Base-by-base conservation (phyloP, 2,329 filamentous ascomycete genomes). In the Curvularia sp. region DNA sequence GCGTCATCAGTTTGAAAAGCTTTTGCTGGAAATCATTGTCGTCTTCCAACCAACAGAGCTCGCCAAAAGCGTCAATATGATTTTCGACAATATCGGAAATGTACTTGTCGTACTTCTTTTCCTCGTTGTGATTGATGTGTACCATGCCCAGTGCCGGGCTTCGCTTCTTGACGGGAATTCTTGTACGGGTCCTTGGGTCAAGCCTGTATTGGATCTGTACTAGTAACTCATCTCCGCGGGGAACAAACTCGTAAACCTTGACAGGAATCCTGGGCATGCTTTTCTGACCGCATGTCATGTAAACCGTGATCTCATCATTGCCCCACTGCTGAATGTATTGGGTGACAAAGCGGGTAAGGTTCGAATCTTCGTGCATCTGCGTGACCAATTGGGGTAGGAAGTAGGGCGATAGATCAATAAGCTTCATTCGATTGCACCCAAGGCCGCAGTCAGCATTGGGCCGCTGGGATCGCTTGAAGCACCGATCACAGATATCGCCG, bases 111-210 rank as follows among this genome's bases (percentile, higher is more conserved):
- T 81, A 80, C 51, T 74, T 76, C 48, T 75, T 74, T 43, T 78
- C 77, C 57, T 82, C 80, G 39, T 77, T 77, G 32, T 73, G 66
- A 51, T 82, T 78, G 62, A 82, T 76, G 53, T 79, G 77, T 15
- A 78, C 69, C 68, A 83, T 75, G 2, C 78, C 81, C 18, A 82
- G 71, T 2, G 80, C 80, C 4, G 80, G 81, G 43, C 80, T 81
- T 47, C 73, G 72, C 58, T 80, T 80, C 23, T 67, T 57, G 3
- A 72, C 56, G 4, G 70, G 66, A 18, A 73, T 59, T 15, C 72
- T 61, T 54, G 72, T 54, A 53, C 72, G 69, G 10, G 77, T 80
- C 5, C 41, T 53, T 1, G 66, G 65, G 47, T 81, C 71, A n/a
- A 77, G 77, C 6, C 72, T 65, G 61, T 79, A 81, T 59, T 82